Percentiles rank a stretch among this genome's conserved stretches.
These are phyloP conservation scores for Eutrema yunnanense DNA, from an alignment of 345 rosid species.

Conservation along the genomic window DNA sequence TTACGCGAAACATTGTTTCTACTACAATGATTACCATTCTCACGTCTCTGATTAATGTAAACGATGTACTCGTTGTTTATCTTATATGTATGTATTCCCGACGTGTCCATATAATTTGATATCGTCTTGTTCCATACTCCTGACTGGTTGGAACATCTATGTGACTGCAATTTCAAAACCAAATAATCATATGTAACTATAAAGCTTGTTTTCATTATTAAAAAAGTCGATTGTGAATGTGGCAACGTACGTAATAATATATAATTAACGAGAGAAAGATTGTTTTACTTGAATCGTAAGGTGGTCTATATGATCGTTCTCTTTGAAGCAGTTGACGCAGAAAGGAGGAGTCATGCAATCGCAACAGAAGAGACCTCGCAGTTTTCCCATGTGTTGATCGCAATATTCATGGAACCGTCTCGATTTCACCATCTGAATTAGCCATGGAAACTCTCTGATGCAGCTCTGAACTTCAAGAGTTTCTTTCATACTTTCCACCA, in stretches of 20 bases:
- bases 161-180: slow-evolving; percentile 4
- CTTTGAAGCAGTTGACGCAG: background rate
- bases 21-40: background rate
- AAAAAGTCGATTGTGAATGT: background rate
- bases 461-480: background rate
- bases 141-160: slow-evolving; percentile 10
- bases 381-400: background rate
- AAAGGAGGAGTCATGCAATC: slow-evolving; percentile 26
- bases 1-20: background rate
- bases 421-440: slow-evolving; percentile 17
- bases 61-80: background rate
- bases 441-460: slow-evolving; percentile 19
- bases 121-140: background rate
- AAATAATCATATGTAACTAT: background rate
- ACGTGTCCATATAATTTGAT: slow-evolving; percentile 8
- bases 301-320: slow-evolving; percentile 2
- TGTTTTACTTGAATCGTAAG: slow-evolving; percentile 14
- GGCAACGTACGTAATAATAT: background rate
- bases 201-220: background rate
- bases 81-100: background rate
- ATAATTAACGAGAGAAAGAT: background rate
- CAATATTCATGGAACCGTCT: slow-evolving; percentile 7
- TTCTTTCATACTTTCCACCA: background rate
- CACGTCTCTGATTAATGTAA: slow-evolving; percentile 15
- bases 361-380: slow-evolving; percentile 16